Evolutionary conservation across 2,329 filamentous ascomycete genomes (phyloP).

Genomic region (Canariomyces notabilis): DNA sequence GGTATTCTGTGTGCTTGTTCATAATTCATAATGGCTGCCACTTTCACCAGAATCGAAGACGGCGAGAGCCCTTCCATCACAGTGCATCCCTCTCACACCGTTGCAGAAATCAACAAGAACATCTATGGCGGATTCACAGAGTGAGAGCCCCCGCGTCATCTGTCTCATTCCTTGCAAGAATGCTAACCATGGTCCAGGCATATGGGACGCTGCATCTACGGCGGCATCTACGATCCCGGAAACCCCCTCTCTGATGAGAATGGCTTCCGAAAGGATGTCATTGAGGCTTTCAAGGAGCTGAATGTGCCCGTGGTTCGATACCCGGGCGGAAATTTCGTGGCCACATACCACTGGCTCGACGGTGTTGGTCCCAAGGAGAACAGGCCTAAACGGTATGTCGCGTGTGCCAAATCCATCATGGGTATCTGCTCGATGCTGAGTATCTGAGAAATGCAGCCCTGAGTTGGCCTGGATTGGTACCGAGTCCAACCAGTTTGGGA

Average conservation of each 20-base stretch:
- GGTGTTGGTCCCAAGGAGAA: constrained; percentile 69
- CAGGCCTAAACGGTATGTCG: constrained; percentile 44
- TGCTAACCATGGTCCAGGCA: constrained; percentile 48
- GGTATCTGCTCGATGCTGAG: neutral
- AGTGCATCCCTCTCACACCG: constrained; percentile 57
- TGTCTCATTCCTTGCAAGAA: neutral
- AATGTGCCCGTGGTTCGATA: constrained; percentile 74
- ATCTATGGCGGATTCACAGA: constrained; percentile 84
- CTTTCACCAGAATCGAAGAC: constrained; percentile 63
- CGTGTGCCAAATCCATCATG: neutral
- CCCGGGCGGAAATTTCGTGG: constrained; percentile 78
- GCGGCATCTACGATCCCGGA: constrained; percentile 75
- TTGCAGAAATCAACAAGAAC: constrained; percentile 72
- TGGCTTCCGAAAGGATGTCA: constrained; percentile 75
- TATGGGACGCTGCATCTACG: constrained; percentile 86
- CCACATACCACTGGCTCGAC: constrained; percentile 82
- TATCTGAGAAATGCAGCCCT: constrained; percentile 40
- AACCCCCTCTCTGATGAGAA: constrained; percentile 68
- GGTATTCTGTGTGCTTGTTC: no score
- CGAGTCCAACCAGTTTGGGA: constrained; percentile 76
- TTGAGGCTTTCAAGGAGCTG: constrained; percentile 67
- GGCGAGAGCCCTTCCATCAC: constrained; percentile 59
- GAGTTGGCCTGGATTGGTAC: constrained; percentile 76
- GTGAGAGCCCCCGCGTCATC: constrained; percentile 40
- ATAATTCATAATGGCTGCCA: constrained; percentile 52